Evolutionary conservation across 345 rosid species (phyloP), one percentile per base, ranked within the genome.

Genomic region (Gossypium turneri): DNA sequence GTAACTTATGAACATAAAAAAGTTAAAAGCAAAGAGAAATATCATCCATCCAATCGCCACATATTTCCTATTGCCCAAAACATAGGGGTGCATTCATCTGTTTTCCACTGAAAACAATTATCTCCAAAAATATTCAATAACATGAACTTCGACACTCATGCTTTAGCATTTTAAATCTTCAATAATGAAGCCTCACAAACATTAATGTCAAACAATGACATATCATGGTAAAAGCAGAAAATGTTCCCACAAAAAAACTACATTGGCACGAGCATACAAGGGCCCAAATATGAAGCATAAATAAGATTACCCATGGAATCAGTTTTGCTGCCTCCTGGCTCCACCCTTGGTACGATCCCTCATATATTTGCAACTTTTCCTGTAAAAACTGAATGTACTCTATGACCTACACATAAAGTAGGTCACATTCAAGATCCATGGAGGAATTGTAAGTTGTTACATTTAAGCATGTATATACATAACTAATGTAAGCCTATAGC

Each of bases 311-410:
- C 97, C 94, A 92, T 75, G 93, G 89, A 73, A 78, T 78, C 82
- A 90, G 69, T 78, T 92, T 90, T 73, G 85, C 75, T 22, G 86
- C 88, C 72, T 82, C 90, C 66, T 80, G 86, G 79, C 77, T 84
- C 89, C 94, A 90, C 38, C 87, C 89, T 74, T 84, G 89, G 78
- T 79, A 83, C 43, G 92, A 79, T 11, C 85, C 92, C 84, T 92
- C 97, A 62, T 89, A 88, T 76, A 86, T 86, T n/a, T 86, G 85
- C 68, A 94, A 74, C 75, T 85, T 92, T 63, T 88, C 94, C 79
- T 83, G 91, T 72, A 94, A 74, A 83, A 89, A 94, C 51, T 86
- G 93, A 76, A 94, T 85, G 81, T 90, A 88, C 84, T 90, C 93
- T 57, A 92, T 89, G 73, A 90, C 96, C 96, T 92, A 86, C 79